These are phyloP conservation scores for Ocimum tenuiflorum DNA, from an alignment of 257 asterid genomes.

Conservation along the genomic window DNA sequence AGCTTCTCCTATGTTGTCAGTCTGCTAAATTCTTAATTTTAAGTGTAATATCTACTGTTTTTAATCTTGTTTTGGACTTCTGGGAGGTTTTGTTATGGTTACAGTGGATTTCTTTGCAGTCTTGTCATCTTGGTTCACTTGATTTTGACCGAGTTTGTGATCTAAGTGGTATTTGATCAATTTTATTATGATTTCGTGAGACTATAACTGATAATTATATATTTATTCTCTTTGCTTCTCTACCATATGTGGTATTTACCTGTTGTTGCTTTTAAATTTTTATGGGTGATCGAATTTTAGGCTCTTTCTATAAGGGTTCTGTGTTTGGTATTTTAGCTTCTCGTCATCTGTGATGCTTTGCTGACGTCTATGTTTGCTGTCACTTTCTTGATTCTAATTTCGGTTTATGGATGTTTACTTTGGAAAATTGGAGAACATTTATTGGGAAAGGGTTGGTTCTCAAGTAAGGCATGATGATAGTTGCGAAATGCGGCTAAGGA, in stretches of 20 bases:
- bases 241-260: not conserved
- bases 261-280: not conserved
- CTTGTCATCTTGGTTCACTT: not conserved
- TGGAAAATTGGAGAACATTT: not conserved
- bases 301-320: not conserved
- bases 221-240: not conserved
- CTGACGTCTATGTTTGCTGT: not conserved
- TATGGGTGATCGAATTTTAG: not conserved
- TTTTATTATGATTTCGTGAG: not conserved
- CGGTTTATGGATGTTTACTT: not conserved
- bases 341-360: not conserved
- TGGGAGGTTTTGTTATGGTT: not conserved
- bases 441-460: not conserved
- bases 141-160: not conserved
- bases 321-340: not conserved
- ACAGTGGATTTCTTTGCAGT: not conserved
- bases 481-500: not conserved
- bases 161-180: not conserved
- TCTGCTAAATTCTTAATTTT: not conserved
- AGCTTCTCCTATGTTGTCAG: not conserved
- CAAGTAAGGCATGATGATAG: no score
- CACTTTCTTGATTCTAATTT: not conserved
- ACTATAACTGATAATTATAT: not conserved
- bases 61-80: not conserved
- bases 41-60: not conserved